These are phyloP conservation scores for Prunus salicina DNA, from an alignment of 306 rosid genomes.

Conservation along the genomic window DNA sequence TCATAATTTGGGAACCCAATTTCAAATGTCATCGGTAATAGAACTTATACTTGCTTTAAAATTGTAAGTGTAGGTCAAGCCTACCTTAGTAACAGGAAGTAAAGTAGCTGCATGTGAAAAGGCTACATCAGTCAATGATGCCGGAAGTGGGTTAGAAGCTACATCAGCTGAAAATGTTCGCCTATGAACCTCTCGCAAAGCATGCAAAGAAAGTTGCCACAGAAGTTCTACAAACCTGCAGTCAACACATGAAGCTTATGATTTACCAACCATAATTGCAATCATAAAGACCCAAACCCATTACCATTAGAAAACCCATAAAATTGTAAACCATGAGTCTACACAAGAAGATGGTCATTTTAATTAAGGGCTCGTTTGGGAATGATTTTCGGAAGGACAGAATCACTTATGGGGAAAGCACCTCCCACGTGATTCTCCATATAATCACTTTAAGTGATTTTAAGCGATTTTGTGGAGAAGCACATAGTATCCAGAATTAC, in stretches of 20 bases:
- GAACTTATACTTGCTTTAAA: conserved; percentile 8
- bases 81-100: conserved; percentile 97
- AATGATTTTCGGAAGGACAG: too few species aligned
- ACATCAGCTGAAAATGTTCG: conserved; percentile 84
- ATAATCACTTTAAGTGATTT: too few species aligned
- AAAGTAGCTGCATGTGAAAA: conserved; percentile 98
- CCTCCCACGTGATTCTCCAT: too few species aligned
- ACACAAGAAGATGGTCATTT: neutral
- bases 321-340: neutral
- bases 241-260: conserved; percentile 6
- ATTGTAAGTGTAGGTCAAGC: neutral
- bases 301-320: neutral
- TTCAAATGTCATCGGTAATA: neutral
- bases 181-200: conserved; percentile 94
- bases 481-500: too few species aligned
- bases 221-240: conserved; percentile 95
- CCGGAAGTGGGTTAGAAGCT: conserved; percentile 86
- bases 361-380: too few species aligned
- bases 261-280: conserved; percentile 3
- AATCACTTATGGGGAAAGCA: too few species aligned
- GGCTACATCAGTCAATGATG: conserved; percentile 93
- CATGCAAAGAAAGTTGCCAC: conserved; percentile 99
- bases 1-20: neutral
- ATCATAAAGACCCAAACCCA: neutral
- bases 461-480: too few species aligned